These are phyloP conservation scores for Penicillium manginii DNA, from an alignment of 495 filamentous ascomycete genomes.

Conservation along the genomic window DNA sequence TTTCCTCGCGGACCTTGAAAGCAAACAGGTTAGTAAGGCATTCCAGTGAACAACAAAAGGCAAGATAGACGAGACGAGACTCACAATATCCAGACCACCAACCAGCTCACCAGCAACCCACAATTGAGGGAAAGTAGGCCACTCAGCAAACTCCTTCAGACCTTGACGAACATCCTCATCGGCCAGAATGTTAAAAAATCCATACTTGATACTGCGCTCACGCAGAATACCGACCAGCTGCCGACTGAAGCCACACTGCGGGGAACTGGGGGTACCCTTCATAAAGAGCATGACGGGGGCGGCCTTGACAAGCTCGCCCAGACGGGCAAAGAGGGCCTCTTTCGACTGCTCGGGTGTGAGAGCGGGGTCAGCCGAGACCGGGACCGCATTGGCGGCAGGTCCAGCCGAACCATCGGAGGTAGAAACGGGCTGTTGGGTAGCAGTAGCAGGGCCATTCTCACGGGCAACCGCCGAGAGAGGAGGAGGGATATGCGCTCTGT, in stretches of 20 bases:
- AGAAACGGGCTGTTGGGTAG: conserved; percentile 46
- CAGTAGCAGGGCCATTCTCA: conserved; percentile 41
- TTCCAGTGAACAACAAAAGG: background rate
- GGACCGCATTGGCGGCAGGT: conserved; percentile 30
- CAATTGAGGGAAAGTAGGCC: conserved; percentile 95
- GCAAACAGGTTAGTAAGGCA: conserved; percentile 26
- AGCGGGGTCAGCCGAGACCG: conserved; percentile 32
- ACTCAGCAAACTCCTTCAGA: conserved; percentile 91
- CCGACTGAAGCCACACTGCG: conserved; percentile 93
- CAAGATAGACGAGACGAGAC: conserved; percentile 36
- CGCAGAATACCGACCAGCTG: conserved; percentile 84
- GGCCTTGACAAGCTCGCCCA: conserved; percentile 83
- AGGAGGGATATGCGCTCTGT: conserved; percentile 54
- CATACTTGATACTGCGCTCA: conserved; percentile 89
- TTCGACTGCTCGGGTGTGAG: conserved; percentile 61
- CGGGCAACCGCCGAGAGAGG: conserved; percentile 50
- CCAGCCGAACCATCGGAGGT: conserved; percentile 51
- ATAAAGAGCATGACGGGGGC: conserved; percentile 96
- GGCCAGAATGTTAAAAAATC: conserved; percentile 98
- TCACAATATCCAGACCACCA: conserved; percentile 94
- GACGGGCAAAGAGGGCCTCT: conserved; percentile 77
- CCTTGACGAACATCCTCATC: conserved; percentile 98
- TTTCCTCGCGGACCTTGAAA: conserved; percentile 74
- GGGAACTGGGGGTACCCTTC: conserved; percentile 80
- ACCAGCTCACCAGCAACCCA: conserved; percentile 83